These are phyloP conservation scores for Fallopia convolvulus DNA, from an alignment of 148 eudicot species.

Conservation along the genomic window DNA sequence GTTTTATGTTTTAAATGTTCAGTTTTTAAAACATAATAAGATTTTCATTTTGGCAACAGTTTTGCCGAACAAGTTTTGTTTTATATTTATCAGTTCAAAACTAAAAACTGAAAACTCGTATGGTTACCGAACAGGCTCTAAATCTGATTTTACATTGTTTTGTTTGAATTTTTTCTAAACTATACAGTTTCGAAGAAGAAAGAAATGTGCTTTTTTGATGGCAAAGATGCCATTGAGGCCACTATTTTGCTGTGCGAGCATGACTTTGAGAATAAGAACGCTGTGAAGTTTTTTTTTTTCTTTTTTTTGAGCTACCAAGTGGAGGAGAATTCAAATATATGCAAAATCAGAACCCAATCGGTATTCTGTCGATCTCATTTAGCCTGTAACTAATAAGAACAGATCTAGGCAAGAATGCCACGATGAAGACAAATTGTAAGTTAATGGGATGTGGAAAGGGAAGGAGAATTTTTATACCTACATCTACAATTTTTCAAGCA, in stretches of 20 bases:
- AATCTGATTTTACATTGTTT: too few species aligned
- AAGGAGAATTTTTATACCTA: not conserved
- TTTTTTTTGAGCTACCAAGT: not conserved
- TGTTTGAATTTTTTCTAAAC: too few species aligned
- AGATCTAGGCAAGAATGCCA: not conserved
- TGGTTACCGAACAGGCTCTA: too few species aligned
- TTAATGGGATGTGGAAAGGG: not conserved
- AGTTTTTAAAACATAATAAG: too few species aligned
- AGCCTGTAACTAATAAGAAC: conserved; percentile 10
- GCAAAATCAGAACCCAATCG: not conserved
- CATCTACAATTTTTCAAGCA: conserved; percentile 3
- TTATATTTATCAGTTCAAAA: too few species aligned
- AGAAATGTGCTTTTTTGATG: not conserved
- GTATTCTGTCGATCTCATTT: not conserved
- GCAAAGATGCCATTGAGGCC: not conserved
- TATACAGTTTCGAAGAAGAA: too few species aligned
- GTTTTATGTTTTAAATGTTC: too few species aligned
- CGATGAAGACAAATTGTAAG: not conserved
- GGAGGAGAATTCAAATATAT: not conserved
- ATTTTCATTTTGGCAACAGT: too few species aligned
- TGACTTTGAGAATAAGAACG: not conserved
- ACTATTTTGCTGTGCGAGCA: not conserved
- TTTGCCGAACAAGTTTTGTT: too few species aligned
- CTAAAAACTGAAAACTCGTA: too few species aligned
- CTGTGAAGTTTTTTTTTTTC: not conserved